Conservation (phyloP, 176 grass and related monocot genomes). For the Aegilops umbellulata region DNA sequence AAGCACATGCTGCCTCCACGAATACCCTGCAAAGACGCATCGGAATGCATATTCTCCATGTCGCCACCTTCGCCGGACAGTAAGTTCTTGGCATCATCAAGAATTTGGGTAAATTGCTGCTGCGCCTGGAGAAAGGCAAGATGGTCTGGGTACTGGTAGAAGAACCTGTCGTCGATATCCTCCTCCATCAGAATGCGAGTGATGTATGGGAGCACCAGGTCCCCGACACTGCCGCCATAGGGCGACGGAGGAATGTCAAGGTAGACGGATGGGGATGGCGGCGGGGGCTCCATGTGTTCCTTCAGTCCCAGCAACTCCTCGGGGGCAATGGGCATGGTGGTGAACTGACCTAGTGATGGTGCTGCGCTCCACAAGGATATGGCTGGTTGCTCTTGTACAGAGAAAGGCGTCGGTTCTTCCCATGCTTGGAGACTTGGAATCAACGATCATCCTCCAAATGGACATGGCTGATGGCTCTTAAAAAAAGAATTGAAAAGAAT, state of each 20-base stretch:
- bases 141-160: slow-evolving; percentile 22
- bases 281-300: not conserved
- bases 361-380: slow-evolving; percentile 1
- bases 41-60: not conserved
- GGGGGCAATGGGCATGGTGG: not conserved
- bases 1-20: not conserved
- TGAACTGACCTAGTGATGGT: not conserved
- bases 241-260: not conserved
- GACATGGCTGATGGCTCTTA: not conserved
- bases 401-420: not conserved
- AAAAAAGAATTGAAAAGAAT: not conserved
- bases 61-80: not conserved
- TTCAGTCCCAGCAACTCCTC: slow-evolving; percentile 9
- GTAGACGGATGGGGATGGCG: not conserved
- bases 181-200: slow-evolving; percentile 49
- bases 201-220: slow-evolving; percentile 29
- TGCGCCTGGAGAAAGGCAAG: slow-evolving; percentile 27
- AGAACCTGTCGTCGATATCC: slow-evolving; percentile 31
- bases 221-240: not conserved
- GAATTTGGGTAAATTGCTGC: slow-evolving; percentile 37
- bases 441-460: slow-evolving; percentile 12
- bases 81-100: not conserved
- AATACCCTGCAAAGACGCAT: not conserved
- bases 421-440: slow-evolving; percentile 14
- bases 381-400: slow-evolving; percentile 17